Evolutionary conservation across 495 filamentous ascomycete species (phyloP).

Genomic region (Letharia lupina): DNA sequence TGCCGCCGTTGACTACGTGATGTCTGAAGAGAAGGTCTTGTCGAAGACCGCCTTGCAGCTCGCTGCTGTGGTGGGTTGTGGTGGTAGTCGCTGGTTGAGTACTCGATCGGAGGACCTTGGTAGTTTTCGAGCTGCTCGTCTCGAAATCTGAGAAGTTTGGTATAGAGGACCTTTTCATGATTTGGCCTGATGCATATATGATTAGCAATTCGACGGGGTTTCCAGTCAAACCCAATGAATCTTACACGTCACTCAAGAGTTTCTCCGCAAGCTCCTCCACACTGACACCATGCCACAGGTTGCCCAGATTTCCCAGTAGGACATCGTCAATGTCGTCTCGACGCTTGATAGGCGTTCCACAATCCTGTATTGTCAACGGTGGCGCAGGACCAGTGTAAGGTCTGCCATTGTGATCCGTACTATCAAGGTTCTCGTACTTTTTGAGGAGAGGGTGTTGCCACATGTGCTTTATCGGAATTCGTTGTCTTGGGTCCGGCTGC

Average conservation of each 20-base stretch:
- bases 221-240: conserved; percentile 5
- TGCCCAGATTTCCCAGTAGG: conserved; percentile 72
- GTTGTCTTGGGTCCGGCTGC: conserved; percentile 59
- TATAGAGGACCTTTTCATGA: conserved; percentile 88
- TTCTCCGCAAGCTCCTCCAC: conserved; percentile 61
- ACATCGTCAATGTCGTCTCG: conserved; percentile 63
- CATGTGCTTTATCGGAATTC: conserved; percentile 68
- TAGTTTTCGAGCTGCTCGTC: conserved; percentile 82
- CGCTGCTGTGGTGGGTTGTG: conserved; percentile 46
- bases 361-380: conserved; percentile 44
- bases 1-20: conserved; percentile 37
- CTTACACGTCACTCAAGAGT: conserved; percentile 62
- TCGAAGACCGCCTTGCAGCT: conserved; percentile 31
- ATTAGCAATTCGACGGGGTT: not conserved
- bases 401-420: conserved; percentile 38
- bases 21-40: conserved; percentile 40
- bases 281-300: conserved; percentile 75
- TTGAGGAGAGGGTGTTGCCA: conserved; percentile 76
- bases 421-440: conserved; percentile 65
- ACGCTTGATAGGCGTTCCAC: conserved; percentile 41
- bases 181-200: conserved; percentile 48
- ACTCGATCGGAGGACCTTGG: conserved; percentile 55
- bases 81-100: conserved; percentile 83
- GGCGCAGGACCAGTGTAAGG: conserved; percentile 48
- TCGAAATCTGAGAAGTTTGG: conserved; percentile 66